phyloP scores from a whole-genome alignment of 2,329 filamentous ascomycete genomes.

The Sporothrix phasma region DNA sequence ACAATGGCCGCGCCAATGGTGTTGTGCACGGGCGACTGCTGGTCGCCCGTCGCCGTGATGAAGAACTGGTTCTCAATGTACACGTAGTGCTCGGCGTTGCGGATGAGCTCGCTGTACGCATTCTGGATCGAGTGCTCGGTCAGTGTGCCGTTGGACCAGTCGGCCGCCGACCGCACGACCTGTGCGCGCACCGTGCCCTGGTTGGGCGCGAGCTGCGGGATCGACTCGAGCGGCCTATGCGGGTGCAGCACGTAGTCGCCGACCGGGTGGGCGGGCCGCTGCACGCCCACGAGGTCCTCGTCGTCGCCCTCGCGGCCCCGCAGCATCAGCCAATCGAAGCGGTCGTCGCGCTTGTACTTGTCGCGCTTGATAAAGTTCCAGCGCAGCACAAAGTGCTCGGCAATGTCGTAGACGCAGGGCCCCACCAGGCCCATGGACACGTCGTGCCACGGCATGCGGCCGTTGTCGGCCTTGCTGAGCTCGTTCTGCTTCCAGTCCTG shows the following conservation, averaged over 20 bases:
- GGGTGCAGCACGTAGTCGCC: conserved; percentile 83
- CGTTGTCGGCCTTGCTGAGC: conserved; percentile 79
- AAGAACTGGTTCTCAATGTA: conserved; percentile 99
- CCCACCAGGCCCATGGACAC: conserved; percentile 87
- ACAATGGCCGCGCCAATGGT: conserved; percentile 82
- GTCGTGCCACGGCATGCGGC: conserved; percentile 98
- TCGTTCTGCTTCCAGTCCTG: conserved; percentile 90
- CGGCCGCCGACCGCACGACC: conserved; percentile 76
- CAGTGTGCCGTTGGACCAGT: conserved; percentile 89
- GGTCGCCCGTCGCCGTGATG: conserved; percentile 84
- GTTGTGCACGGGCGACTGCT: conserved; percentile 80
- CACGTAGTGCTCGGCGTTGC: conserved; percentile 80
- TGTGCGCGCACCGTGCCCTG: conserved; percentile 72
- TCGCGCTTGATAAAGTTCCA: conserved; percentile 98
- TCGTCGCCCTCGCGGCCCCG: conserved; percentile 66
- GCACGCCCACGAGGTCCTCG: conserved; percentile 80
- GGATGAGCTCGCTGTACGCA: conserved; percentile 75
- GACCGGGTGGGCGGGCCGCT: conserved; percentile 79
- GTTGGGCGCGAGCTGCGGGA: conserved; percentile 38
- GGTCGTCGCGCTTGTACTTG: conserved; percentile 85
- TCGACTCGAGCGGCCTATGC: conserved; percentile 55
- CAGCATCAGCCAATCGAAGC: conserved; percentile 77
- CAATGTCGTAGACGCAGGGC: conserved; percentile 84
- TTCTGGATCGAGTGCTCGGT: conserved; percentile 80
- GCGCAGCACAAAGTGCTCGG: conserved; percentile 84